Evolutionary conservation across 164 flowering plant species (phyloP).

Genomic region (Annona squamosa): DNA sequence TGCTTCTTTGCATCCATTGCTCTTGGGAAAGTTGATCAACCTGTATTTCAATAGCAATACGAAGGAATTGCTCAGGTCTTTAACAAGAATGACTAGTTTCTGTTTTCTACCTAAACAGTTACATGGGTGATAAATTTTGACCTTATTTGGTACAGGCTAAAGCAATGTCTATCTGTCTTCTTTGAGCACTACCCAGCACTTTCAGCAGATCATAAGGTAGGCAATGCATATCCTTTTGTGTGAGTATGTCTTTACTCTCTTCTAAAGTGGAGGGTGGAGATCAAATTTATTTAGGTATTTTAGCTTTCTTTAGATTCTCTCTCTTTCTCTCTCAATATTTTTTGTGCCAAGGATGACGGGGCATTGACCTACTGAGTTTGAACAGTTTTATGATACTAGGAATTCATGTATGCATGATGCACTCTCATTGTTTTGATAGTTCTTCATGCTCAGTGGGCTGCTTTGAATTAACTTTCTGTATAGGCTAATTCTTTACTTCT

Average conservation of each 20-base stretch:
- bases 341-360: not conserved
- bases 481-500: not conserved
- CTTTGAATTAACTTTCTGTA: not conserved
- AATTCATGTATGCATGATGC: not conserved
- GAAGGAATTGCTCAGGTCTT: conserved; percentile 53
- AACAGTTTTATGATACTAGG: not conserved
- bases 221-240: conserved; percentile 10
- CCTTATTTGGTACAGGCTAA: conserved; percentile 59
- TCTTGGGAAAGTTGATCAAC: conserved; percentile 54
- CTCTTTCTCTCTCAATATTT: not conserved
- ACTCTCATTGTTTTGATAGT: not conserved
- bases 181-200: conserved; percentile 92
- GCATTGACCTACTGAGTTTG: not conserved
- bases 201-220: conserved; percentile 77
- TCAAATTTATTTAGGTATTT: not conserved
- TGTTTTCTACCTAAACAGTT: not conserved
- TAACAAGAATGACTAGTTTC: not conserved
- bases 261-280: not conserved
- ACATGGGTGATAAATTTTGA: not conserved
- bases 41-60: conserved; percentile 62
- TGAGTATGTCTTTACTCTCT: not conserved
- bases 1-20: conserved; percentile 39
- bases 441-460: not conserved
- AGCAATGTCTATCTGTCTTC: conserved; percentile 86
- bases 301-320: not conserved